These are phyloP conservation scores for Trypanosoma scelopori DNA, from an alignment of 208 protist genomes.

Conservation along the genomic window DNA sequence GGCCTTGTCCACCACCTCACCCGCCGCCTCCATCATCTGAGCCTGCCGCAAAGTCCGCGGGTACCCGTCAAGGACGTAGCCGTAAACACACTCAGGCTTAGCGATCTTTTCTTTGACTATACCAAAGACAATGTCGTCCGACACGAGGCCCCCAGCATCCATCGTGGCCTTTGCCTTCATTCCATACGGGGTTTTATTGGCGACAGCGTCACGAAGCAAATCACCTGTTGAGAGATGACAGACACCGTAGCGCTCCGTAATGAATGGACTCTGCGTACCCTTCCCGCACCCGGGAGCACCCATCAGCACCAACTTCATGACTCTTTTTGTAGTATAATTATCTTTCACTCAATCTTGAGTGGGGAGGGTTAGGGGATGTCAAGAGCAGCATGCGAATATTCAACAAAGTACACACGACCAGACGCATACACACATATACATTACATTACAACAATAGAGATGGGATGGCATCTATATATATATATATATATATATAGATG, in stretches of 20 bases:
- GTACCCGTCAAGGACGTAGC: constrained; percentile 95
- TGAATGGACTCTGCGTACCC: constrained; percentile 91
- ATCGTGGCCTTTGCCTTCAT: constrained; percentile 69
- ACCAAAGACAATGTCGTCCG: constrained; percentile 91
- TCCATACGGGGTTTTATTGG: constrained; percentile 67
- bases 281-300: constrained; percentile 93
- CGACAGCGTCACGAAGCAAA: constrained; percentile 87
- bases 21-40: constrained; percentile 83
- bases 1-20: constrained; percentile 80
- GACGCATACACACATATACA: constrained; percentile 9
- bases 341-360: constrained; percentile 9
- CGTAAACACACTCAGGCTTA: constrained; percentile 80
- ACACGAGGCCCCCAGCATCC: constrained; percentile 83
- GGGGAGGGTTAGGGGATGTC: not conserved
- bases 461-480: too few relatives aligned
- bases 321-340: not conserved
- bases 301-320: constrained; percentile 90
- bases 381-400: constrained; percentile 5
- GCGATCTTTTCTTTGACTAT: constrained; percentile 89
- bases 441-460: not conserved
- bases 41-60: constrained; percentile 94
- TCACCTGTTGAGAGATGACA: constrained; percentile 95
- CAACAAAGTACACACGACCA: not conserved
- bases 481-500: too few relatives aligned
- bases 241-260: constrained; percentile 90